Evolutionary conservation across 225 moss, liverwort and hornwort species (phyloP).

Genomic region (Bryum argenteum): DNA sequence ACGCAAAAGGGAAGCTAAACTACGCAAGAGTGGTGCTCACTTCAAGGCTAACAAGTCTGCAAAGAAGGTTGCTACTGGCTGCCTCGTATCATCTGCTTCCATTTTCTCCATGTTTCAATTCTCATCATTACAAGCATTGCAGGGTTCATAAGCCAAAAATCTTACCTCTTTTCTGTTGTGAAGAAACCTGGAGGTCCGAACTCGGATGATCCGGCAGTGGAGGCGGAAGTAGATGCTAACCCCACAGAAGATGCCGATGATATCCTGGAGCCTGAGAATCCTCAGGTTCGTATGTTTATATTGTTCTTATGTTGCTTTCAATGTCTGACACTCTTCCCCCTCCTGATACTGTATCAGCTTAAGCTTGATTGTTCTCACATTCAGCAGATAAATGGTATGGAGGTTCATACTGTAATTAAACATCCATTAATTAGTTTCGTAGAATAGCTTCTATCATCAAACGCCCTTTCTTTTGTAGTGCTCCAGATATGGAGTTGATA

Average conservation of each 20-base stretch:
- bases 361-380: neutral
- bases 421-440: no score
- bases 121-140: neutral
- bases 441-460: no score
- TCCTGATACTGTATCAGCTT: slow-evolving; percentile 8
- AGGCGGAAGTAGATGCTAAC: slow-evolving; percentile 30
- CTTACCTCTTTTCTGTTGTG: slow-evolving; percentile 30
- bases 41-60: slow-evolving; percentile 38
- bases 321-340: neutral
- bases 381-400: neutral
- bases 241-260: slow-evolving; percentile 41
- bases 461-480: no score
- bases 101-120: neutral
- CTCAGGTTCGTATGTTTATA: slow-evolving; percentile 38
- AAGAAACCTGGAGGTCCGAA: slow-evolving; percentile 41
- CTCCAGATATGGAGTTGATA: no score
- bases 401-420: no score
- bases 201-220: slow-evolving; percentile 35
- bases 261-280: slow-evolving; percentile 25
- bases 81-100: neutral
- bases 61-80: slow-evolving; percentile 30
- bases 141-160: neutral
- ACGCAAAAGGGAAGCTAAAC: slow-evolving; percentile 77
- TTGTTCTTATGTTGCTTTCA: neutral
- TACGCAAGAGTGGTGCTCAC: slow-evolving; percentile 59